phyloP scores from a whole-genome alignment of 371 early-diverging fungal genomes.

The Mortierella sp. region DNA sequence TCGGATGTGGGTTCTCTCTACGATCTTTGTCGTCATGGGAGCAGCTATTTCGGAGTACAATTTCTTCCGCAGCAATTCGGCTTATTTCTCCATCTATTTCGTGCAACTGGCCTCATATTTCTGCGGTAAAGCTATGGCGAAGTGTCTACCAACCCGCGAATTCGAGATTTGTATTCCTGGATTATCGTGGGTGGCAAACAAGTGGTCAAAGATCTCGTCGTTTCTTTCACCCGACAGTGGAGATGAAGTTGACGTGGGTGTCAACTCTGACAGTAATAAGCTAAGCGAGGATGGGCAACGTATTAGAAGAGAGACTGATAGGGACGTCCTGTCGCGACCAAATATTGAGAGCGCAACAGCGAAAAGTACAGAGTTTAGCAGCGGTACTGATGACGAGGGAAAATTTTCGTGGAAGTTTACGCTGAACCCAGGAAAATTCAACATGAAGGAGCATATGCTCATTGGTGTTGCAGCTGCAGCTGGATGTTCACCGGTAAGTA shows the following conservation, averaged over 20 bases:
- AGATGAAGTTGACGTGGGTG: conserved; percentile 10
- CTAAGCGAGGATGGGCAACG: conserved; percentile 10
- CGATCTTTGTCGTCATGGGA: conserved; percentile 71
- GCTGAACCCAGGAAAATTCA: conserved; percentile 67
- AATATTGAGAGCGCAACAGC: conserved; percentile 9
- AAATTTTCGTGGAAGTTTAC: conserved; percentile 39
- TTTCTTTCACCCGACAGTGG: neutral
- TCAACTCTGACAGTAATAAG: conserved; percentile 10
- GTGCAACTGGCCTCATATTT: conserved; percentile 58
- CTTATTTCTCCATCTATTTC: conserved; percentile 57
- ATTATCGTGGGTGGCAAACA: neutral
- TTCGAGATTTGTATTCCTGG: conserved; percentile 36
- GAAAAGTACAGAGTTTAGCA: neutral
- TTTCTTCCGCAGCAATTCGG: conserved; percentile 58
- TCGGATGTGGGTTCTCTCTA: conserved; percentile 72
- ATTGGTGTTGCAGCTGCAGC: conserved; percentile 60
- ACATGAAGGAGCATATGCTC: conserved; percentile 67
- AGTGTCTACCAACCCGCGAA: conserved; percentile 35
- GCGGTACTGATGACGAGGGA: neutral
- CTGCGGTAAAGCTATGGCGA: conserved; percentile 57
- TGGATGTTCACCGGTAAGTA: conserved; percentile 53
- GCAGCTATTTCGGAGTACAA: conserved; percentile 67
- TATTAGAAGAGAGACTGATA: conserved; percentile 3
- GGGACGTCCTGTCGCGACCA: conserved; percentile 5
- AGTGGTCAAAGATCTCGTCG: neutral